phyloP scores from a whole-genome alignment of 805 yeast genomes.

The Candida odintsovae region DNA sequence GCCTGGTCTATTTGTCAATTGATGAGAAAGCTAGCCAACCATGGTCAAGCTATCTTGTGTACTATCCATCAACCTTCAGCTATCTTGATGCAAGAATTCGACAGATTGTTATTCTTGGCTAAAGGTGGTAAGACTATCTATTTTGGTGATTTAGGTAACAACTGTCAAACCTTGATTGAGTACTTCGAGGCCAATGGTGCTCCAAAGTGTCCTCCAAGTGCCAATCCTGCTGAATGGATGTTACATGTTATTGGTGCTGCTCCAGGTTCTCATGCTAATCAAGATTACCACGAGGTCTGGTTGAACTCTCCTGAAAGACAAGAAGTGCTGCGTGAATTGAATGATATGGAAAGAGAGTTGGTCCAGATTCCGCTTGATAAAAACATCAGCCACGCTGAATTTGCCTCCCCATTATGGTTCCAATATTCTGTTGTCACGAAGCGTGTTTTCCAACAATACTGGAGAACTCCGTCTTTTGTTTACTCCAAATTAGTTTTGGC shows the following conservation, averaged over 20 bases:
- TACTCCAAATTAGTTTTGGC: conserved; percentile 56
- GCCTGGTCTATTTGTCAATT: conserved; percentile 62
- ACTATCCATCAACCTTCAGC: conserved; percentile 90
- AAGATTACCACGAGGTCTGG: conserved; percentile 78
- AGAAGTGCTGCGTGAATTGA: conserved; percentile 55
- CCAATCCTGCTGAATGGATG: conserved; percentile 93
- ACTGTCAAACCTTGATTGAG: conserved; percentile 50
- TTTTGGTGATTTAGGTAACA: conserved; percentile 66
- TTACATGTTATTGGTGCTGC: conserved; percentile 80
- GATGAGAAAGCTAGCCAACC: conserved; percentile 52
- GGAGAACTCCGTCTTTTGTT: conserved; percentile 60
- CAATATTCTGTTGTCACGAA: conserved; percentile 42
- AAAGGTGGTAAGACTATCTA: conserved; percentile 71
- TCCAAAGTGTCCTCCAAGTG: conserved; percentile 56
- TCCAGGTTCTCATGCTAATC: conserved; percentile 68
- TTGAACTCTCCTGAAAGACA: conserved; percentile 55
- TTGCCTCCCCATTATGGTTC: conserved; percentile 34
- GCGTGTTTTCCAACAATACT: conserved; percentile 58
- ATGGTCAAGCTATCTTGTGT: conserved; percentile 62
- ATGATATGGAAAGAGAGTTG: conserved; percentile 56
- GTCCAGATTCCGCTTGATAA: conserved; percentile 30
- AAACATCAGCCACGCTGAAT: conserved; percentile 30
- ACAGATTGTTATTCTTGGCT: conserved; percentile 63
- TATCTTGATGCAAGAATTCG: conserved; percentile 68
- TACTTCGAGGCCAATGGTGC: conserved; percentile 68